A percentile compares a stretch with the other conserved stretches of the same genome.
Evolutionary conservation across 345 rosid genomes (phyloP).

Genomic region (Garcia nutans): DNA sequence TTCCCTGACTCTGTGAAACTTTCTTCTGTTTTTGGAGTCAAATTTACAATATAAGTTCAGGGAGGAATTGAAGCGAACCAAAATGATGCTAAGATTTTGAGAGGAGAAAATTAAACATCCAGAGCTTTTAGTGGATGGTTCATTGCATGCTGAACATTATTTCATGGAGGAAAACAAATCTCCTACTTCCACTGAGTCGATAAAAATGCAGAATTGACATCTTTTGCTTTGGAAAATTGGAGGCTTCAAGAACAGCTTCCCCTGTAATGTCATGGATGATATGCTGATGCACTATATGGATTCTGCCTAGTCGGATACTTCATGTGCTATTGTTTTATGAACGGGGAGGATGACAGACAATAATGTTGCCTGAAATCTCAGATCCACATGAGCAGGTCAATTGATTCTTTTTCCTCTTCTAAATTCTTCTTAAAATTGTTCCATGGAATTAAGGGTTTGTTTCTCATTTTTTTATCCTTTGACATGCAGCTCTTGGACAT

Average conservation of each 20-base stretch:
- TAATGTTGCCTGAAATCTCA: slow-evolving; percentile 64
- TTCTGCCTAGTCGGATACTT: too few relatives aligned
- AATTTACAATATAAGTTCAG: not conserved
- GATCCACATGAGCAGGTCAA: slow-evolving; percentile 72
- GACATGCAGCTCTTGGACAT: slow-evolving; percentile 49
- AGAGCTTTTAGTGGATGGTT: slow-evolving; percentile 47
- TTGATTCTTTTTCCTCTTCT: slow-evolving; percentile 5
- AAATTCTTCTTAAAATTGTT: not conserved
- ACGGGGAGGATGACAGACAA: slow-evolving; percentile 62
- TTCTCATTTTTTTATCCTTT: slow-evolving; percentile 8
- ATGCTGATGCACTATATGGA: too few relatives aligned
- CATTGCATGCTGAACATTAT: slow-evolving; percentile 42
- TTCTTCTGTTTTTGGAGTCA: slow-evolving; percentile 3
- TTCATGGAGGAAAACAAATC: slow-evolving; percentile 49
- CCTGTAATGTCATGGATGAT: too few relatives aligned
- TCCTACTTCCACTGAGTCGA: too few relatives aligned
- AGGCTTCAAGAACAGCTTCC: too few relatives aligned
- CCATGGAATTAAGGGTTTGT: not conserved
- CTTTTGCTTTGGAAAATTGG: too few relatives aligned
- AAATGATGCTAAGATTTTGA: slow-evolving; percentile 57
- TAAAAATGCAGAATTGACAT: too few relatives aligned
- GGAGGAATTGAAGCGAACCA: slow-evolving; percentile 16
- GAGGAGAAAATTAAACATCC: slow-evolving; percentile 64
- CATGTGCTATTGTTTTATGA: slow-evolving; percentile 36
- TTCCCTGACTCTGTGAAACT: not conserved